A percentile compares a stretch with the other conserved stretches of the same genome.
These are phyloP conservation scores for Pneumocystis murina DNA, from an alignment of 1,139 yeast genomes.

Conservation along the genomic window DNA sequence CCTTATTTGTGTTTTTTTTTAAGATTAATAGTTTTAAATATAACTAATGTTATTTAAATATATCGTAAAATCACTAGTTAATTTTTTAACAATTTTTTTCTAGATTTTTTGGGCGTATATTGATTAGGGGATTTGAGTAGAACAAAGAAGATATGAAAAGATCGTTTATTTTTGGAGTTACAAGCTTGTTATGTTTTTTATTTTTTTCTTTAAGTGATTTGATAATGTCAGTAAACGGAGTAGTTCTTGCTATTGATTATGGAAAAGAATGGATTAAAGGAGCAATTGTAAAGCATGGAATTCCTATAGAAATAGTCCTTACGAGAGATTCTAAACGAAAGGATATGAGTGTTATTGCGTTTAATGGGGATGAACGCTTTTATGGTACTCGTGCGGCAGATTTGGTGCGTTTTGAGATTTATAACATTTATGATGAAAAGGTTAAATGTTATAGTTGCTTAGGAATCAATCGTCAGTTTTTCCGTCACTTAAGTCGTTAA, in stretches of 20 bases:
- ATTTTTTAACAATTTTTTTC: too few relatives aligned
- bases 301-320: constrained; percentile 71
- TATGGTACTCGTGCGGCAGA: constrained; percentile 69
- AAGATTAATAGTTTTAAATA: too few relatives aligned
- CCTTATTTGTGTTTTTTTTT: too few relatives aligned
- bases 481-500: constrained; percentile 49
- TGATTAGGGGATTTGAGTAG: too few relatives aligned
- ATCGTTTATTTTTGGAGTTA: neutral
- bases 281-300: constrained; percentile 77
- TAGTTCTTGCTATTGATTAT: constrained; percentile 74
- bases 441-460: constrained; percentile 21
- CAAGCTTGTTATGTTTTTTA: neutral
- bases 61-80: too few relatives aligned
- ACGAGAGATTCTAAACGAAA: constrained; percentile 87
- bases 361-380: constrained; percentile 47
- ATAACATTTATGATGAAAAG: neutral
- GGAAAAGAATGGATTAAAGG: constrained; percentile 86
- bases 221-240: constrained; percentile 25
- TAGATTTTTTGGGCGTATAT: too few relatives aligned
- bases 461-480: constrained; percentile 62
- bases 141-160: too few relatives aligned
- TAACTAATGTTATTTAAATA: too few relatives aligned
- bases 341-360: constrained; percentile 63
- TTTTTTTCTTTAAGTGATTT: neutral
- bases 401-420: constrained; percentile 28